A percentile compares a stretch with the other conserved stretches of the same genome.
phyloP scores from a whole-genome alignment of 2,329 filamentous ascomycete genomes.

The Diplodia seriata region DNA sequence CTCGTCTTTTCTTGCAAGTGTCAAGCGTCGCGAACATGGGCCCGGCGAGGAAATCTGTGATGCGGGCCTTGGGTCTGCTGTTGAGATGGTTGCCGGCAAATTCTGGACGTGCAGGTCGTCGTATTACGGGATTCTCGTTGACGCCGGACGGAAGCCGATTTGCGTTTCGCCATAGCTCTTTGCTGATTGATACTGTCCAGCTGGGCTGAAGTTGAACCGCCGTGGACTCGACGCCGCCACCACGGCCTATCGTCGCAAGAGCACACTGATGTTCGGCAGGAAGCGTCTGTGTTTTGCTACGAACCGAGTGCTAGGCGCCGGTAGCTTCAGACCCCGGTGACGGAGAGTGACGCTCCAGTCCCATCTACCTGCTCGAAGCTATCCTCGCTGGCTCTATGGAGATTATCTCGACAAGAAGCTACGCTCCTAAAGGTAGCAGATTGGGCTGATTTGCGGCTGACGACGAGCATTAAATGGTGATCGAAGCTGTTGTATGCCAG shows the following conservation, averaged over 20 bases:
- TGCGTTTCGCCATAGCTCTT: constrained; percentile 26
- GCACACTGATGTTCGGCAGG: constrained; percentile 50
- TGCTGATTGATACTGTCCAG: constrained; percentile 24
- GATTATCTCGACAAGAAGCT: constrained; percentile 72
- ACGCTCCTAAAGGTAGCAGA: constrained; percentile 60
- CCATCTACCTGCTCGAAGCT: constrained; percentile 45
- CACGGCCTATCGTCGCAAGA: constrained; percentile 33
- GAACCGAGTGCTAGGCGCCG: constrained; percentile 63
- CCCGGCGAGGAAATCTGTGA: not conserved
- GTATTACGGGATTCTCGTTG: not conserved
- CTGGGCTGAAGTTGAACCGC: not conserved
- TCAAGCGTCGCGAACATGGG: not conserved
- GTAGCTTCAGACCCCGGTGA: constrained; percentile 26
- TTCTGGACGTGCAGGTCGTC: not conserved
- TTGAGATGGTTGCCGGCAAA: not conserved
- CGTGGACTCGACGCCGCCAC: constrained; percentile 21
- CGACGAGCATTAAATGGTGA: constrained; percentile 29
- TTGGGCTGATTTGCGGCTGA: constrained; percentile 34
- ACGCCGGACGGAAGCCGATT: constrained; percentile 1
- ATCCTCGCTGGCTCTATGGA: constrained; percentile 67
- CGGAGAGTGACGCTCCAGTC: constrained; percentile 25
- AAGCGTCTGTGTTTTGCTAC: constrained; percentile 70
- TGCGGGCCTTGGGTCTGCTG: not conserved
- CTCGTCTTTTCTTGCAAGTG: not conserved
- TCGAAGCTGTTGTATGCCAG: constrained; percentile 33